These are phyloP conservation scores for Senna siamea DNA, from an alignment of 306 rosid species.

Conservation along the genomic window DNA sequence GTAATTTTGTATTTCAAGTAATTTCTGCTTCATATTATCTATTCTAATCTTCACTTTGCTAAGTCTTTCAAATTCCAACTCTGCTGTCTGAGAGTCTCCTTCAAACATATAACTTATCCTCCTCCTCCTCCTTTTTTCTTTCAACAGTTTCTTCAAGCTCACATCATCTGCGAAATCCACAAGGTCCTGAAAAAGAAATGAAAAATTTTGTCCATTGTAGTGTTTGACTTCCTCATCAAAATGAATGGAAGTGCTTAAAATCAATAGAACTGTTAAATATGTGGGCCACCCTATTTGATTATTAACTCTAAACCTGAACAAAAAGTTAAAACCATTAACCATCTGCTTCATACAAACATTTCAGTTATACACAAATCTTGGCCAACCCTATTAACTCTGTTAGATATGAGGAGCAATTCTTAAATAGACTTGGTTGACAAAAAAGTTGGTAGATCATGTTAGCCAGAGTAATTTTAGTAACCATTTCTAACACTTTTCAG, in stretches of 20 bases:
- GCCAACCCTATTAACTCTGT: no score
- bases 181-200: constrained; percentile 53
- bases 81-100: constrained; percentile 54
- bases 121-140: constrained; percentile 60
- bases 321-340: no score
- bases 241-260: constrained; percentile 1
- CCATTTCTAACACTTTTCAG: no score
- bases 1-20: constrained; percentile 44
- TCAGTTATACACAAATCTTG: no score
- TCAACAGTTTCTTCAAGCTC: constrained; percentile 74
- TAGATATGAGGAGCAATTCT: no score
- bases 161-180: constrained; percentile 64
- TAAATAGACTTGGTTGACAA: no score
- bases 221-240: neutral
- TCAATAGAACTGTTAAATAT: neutral
- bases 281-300: neutral
- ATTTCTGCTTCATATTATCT: constrained; percentile 55
- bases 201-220: constrained; percentile 4
- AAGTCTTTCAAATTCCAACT: constrained; percentile 72
- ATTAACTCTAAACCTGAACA: no score
- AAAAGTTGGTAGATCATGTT: no score
- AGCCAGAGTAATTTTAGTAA: no score
- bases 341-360: neutral
- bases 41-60: constrained; percentile 56
- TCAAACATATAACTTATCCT: constrained; percentile 41